These are phyloP conservation scores for Pochonia chlamydosporia DNA, from an alignment of 2,329 filamentous ascomycete genomes.

Conservation along the genomic window DNA sequence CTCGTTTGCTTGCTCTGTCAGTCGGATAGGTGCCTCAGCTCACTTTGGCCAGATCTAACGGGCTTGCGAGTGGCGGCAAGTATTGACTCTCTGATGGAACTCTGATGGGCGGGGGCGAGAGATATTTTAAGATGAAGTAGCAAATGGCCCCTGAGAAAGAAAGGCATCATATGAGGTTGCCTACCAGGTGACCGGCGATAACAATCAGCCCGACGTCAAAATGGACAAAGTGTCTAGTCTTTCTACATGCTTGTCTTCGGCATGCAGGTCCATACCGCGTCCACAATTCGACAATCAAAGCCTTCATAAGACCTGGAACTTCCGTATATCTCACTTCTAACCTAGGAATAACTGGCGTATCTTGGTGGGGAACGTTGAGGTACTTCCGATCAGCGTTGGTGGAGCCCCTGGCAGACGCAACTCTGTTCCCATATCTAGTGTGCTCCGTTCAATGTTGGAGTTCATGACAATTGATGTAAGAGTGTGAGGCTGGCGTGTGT, in stretches of 20 bases:
- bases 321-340: slow-evolving; percentile 12
- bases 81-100: slow-evolving; percentile 9
- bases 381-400: slow-evolving; percentile 13
- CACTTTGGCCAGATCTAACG: slow-evolving; percentile 7
- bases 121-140: slow-evolving; percentile 12
- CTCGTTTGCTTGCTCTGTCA: neutral
- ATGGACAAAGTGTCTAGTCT: slow-evolving; percentile 1
- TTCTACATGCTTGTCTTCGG: slow-evolving; percentile 6
- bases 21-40: slow-evolving; percentile 9
- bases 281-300: slow-evolving; percentile 7
- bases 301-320: slow-evolving; percentile 6
- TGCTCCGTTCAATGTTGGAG: slow-evolving; percentile 8
- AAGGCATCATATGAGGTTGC: slow-evolving; percentile 1
- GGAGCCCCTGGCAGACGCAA: slow-evolving; percentile 9
- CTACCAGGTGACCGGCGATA: slow-evolving; percentile 10
- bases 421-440: slow-evolving; percentile 8
- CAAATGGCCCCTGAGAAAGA: slow-evolving; percentile 6
- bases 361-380: slow-evolving; percentile 11
- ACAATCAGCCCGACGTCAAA: slow-evolving; percentile 5
- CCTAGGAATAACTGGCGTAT: slow-evolving; percentile 11
- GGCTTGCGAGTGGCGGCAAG: slow-evolving; percentile 9
- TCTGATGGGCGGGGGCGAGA: slow-evolving; percentile 11
- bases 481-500: neutral
- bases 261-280: slow-evolving; percentile 8
- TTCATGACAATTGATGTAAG: slow-evolving; percentile 11